phyloP scores from a whole-genome alignment of 2,329 filamentous ascomycete species.

The Xylaria sp. region DNA sequence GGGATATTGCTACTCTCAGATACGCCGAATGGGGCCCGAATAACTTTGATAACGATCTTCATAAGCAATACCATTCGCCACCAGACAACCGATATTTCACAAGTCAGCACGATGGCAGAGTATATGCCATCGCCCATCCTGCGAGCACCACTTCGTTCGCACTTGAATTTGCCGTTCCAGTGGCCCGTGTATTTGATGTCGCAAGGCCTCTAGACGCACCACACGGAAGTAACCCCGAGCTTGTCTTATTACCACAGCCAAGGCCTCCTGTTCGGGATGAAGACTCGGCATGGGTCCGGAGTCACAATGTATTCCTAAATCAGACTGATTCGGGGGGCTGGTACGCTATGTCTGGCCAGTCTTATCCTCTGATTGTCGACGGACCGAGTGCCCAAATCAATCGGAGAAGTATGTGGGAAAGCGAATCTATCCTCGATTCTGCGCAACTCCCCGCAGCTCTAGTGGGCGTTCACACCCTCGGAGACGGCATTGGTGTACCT shows the following conservation, averaged over 20 bases:
- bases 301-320: slow-evolving; percentile 82
- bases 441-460: slow-evolving; percentile 68
- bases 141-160: slow-evolving; percentile 68
- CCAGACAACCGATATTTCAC: slow-evolving; percentile 92
- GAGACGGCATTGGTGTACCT: slow-evolving; percentile 52
- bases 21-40: slow-evolving; percentile 97
- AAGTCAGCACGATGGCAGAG: slow-evolving; percentile 82
- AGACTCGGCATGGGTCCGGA: slow-evolving; percentile 62
- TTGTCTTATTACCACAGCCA: slow-evolving; percentile 89
- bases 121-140: slow-evolving; percentile 81
- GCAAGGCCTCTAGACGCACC: slow-evolving; percentile 75
- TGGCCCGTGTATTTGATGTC: slow-evolving; percentile 89
- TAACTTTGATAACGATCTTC: slow-evolving; percentile 86
- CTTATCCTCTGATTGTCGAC: slow-evolving; percentile 86
- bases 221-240: slow-evolving; percentile 72
- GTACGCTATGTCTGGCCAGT: slow-evolving; percentile 90
- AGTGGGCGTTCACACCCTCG: slow-evolving; percentile 76
- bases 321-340: slow-evolving; percentile 86
- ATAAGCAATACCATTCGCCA: slow-evolving; percentile 80
- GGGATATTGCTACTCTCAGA: slow-evolving; percentile 85
- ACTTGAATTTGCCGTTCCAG: slow-evolving; percentile 77
- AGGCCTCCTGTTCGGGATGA: slow-evolving; percentile 67
- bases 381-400: slow-evolving; percentile 61
- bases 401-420: slow-evolving; percentile 60
- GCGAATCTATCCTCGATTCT: slow-evolving; percentile 50